Evolutionary conservation across 208 protist genomes (phyloP).

Genomic region (Naegleria lovaniensis): DNA sequence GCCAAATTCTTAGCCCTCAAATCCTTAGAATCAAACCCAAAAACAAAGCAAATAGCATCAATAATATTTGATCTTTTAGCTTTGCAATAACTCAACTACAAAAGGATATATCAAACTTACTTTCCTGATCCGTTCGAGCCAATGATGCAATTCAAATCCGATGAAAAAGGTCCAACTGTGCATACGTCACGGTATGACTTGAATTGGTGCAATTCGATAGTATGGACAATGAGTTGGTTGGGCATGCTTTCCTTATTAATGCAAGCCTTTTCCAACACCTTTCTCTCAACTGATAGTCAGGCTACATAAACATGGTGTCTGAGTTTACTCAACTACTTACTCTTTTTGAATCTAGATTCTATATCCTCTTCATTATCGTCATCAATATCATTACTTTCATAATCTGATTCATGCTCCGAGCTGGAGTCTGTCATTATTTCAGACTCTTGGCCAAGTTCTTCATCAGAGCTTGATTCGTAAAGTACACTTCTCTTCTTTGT

Average conservation of each 20-base stretch:
- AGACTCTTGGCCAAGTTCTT: not conserved
- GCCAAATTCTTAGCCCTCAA: not conserved
- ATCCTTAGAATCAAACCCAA: not conserved
- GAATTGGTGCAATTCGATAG: not conserved
- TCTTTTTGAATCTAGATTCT: not conserved
- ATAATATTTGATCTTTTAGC: constrained; percentile 4
- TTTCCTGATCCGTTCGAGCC: not conserved
- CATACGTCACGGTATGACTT: not conserved
- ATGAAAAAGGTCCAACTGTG: not conserved
- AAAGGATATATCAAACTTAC: not conserved
- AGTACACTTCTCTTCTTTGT: not conserved
- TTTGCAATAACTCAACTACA: too few relatives aligned
- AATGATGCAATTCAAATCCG: not conserved
- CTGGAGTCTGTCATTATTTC: not conserved
- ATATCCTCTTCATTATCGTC: not conserved
- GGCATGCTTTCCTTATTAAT: too few relatives aligned
- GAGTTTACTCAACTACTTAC: not conserved
- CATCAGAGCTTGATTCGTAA: not conserved
- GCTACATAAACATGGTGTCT: too few relatives aligned
- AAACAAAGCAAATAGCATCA: not conserved
- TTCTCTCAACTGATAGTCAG: too few relatives aligned
- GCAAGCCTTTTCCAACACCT: too few relatives aligned
- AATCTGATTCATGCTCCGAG: not conserved
- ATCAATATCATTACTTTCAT: not conserved
- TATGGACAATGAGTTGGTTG: not conserved